Base-by-base conservation (phyloP, 177 flowering plant species). In the Vitis hybrid region DNA sequence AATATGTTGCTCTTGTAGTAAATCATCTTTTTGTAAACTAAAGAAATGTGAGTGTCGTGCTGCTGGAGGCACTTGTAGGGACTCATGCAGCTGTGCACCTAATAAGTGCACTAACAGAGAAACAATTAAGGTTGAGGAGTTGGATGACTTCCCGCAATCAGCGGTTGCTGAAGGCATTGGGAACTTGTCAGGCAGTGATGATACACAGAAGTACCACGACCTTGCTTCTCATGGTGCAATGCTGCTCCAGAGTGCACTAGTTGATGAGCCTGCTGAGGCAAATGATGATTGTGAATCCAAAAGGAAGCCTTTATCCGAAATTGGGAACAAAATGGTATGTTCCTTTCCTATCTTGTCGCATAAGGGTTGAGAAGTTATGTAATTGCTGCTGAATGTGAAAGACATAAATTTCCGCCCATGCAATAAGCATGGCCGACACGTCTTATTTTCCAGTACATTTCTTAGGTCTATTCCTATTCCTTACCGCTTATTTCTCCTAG, bases 261-360 rank as follows among this genome's bases (percentile, higher is more conserved):
- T 72, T 55, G 90, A 81, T 50, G 82, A 81, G 76, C 83, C 93
- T 11, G 67, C 18, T 15, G 85, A 76, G 61, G 65, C 72, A 10
- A 80, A 77, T 58, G 86, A 75, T 61, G 82, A 72, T 22, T 56
- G 56, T 65, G 82, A 51, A 10, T 18, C 68, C 6, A 82, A 53
- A 63, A 87, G 98, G 81, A 88, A 78, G 77, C 91, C 99, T 18
- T 73, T 96, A 62, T 80, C 96, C 9, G 98, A 94, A 78, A 90
- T 96, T 68, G 97, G 95, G 15, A 87, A 75, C 68, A 85, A 72
- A 26, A 72, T 70, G 52, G 10, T 75, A 74, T 13, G 52, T 3
- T 45, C 45, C 26, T 51, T 21, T n/a, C 58, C 76, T 3, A n/a
- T 58, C 15, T 57, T 67, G 19, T 8, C 39, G 10, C 74, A 76